A percentile compares a stretch with the other conserved stretches of the same genome.
Evolutionary conservation across 2,329 filamentous ascomycete species (phyloP).

Genomic region (Bipolaris sorokiniana): DNA sequence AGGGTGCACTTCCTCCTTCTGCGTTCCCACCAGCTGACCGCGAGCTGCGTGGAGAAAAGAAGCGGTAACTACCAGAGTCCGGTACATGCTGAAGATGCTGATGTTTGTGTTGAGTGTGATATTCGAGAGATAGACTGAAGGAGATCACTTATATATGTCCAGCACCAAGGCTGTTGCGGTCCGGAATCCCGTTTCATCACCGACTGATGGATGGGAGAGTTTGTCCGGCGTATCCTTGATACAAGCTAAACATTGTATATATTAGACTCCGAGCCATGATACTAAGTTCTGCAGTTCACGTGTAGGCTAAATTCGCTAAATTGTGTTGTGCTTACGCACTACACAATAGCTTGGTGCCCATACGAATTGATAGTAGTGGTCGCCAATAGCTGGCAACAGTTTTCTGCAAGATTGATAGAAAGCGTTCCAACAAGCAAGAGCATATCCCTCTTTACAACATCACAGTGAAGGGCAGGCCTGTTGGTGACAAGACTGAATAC

Average conservation of each 20-base stretch:
- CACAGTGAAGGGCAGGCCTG: background rate
- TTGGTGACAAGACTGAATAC: background rate
- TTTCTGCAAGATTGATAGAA: too few relatives aligned
- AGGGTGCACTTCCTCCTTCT: conserved; percentile 50
- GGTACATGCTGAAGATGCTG: conserved; percentile 32
- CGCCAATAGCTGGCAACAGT: too few relatives aligned
- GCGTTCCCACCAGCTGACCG: conserved; percentile 54
- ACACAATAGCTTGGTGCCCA: background rate
- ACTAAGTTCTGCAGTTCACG: background rate
- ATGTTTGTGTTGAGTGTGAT: background rate
- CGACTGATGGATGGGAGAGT: background rate
- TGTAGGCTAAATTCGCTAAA: background rate
- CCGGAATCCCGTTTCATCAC: background rate
- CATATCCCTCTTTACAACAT: too few relatives aligned
- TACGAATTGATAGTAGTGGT: too few relatives aligned
- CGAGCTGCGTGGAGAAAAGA: conserved; percentile 53
- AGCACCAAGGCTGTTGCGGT: background rate
- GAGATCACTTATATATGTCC: background rate
- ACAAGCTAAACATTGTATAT: background rate
- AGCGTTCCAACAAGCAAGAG: too few relatives aligned
- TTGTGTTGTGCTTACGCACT: background rate
- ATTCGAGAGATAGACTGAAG: background rate
- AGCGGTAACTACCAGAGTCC: conserved; percentile 50
- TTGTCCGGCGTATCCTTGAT: background rate
- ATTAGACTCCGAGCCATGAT: background rate